Evolutionary conservation across 176 grass and related monocot genomes (phyloP), one percentile per base, ranked within the genome.

Genomic region (Cenchrus fungigraminus): DNA sequence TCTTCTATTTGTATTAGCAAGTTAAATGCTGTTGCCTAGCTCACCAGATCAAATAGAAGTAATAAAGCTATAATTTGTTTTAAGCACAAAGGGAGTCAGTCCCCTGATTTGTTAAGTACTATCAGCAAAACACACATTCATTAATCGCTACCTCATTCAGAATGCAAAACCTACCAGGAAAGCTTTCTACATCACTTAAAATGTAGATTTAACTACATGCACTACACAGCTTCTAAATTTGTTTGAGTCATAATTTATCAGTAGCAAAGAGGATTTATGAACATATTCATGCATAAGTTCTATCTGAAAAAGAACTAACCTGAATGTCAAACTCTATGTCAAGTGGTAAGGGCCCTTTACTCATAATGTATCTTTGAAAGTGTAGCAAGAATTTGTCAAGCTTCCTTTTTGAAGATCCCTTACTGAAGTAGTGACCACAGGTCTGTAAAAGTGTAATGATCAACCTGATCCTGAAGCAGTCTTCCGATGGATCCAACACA

Each of bases 311-410:
- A 62, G 52, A 91, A 89, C 79, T 80, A 85, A 98, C 97, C 97
- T 96, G 97, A 84, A 99, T 89, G 77, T 99, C 97, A 92, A 99
- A 99, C 79, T 99, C 94, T 87, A 99, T 94, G 86, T 99, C 97
- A 31, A 99, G 92, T 58, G 97, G 97, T 69, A 96, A 92, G 59
- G 92, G 94, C 28, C 94, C 94, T 86, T 99, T 99, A 87, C 84
- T 96, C 49, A 99, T 86, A 67, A 96, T 93, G 66, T 99, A 97
- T 93, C 92, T 90, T 96, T 99, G 97, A 70, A 32, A 32, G 31
- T 32, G 31, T 32, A 32, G 31, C 31, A 32, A 32, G 31, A 32
- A 32, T 32, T 32, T 95, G 83, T 99, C 90, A 8, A 99, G 97
- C 77, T 97, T 99, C 79, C 94, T 82, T 92, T 94, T 99, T 58